Evolutionary conservation across 129 eudicot genomes (phyloP), one percentile per base, ranked within the genome.

Genomic region (Escallonia herrerae): DNA sequence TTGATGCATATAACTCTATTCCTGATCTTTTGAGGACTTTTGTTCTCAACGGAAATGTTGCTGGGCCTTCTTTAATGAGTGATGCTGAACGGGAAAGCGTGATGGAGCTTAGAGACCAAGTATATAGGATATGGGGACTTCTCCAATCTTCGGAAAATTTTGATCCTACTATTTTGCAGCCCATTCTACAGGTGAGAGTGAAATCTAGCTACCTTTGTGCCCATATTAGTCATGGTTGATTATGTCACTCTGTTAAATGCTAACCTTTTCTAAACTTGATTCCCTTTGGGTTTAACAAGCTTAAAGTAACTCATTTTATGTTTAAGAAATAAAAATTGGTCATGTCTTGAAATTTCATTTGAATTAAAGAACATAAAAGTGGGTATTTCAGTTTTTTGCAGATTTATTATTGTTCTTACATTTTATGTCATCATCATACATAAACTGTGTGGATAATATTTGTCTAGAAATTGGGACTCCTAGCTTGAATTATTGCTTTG

Each of bases 81-180:
- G 67, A 68, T 66, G 79, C 76, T 49, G 96, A 93, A 69, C 76
- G 72, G 74, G 83, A 79, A 60, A 78, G 69, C 65, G 72, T 88
- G 84, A 57, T 93, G 95, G 98, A 88, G 61, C 91, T 93, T 73
- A 84, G 98, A 79, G 83, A 80, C 72, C 96, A 84, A 74, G 98
- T 93, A 41, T 63, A 85, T 11, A 86, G 96, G 78, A 83, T 93
- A 69, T 88, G 96, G 98, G 89, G 81, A 46, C 91, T 93, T 74
- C 73, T 93, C 43, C 78, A 58, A 58, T 64, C 96, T 5, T 83
- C 96, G 0, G 81, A 81, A 57, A 83, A 69, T 73, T 77, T 93
- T 49, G 95, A 93, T 73, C 98, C 95, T 77, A 63, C 87, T 60
- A 67, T 93, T 70, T 68, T 93, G 77, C 98, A 74, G 71, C 98